Conservation (phyloP, 495 filamentous ascomycete species). For the Talaromyces stipitatus region DNA sequence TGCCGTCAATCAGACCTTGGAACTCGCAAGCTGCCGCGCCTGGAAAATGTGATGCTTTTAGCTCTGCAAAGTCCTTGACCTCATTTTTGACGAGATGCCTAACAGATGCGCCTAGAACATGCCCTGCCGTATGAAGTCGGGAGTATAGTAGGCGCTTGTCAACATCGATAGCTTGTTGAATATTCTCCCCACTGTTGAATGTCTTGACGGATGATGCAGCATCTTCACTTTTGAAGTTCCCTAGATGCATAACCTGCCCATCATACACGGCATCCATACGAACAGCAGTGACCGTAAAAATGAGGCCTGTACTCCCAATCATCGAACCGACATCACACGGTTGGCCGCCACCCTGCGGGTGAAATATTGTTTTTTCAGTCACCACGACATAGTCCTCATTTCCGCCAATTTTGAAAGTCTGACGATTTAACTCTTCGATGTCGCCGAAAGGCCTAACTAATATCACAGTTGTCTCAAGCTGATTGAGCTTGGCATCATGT, state of each 20-base stretch:
- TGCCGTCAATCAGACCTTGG: slow-evolving; percentile 49
- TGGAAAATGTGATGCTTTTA: slow-evolving; percentile 58
- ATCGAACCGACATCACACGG: slow-evolving; percentile 54
- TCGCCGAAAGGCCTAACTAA: slow-evolving; percentile 35
- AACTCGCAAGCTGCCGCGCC: slow-evolving; percentile 54
- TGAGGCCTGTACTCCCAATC: slow-evolving; percentile 13
- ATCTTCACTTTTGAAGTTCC: slow-evolving; percentile 29
- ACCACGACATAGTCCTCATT: slow-evolving; percentile 43
- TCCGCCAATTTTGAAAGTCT: slow-evolving; percentile 40
- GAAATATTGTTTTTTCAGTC: slow-evolving; percentile 58
- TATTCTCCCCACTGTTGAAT: slow-evolving; percentile 27
- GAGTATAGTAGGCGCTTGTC: slow-evolving; percentile 49
- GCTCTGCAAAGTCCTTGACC: slow-evolving; percentile 44
- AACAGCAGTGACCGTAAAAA: slow-evolving; percentile 43
- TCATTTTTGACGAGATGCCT: slow-evolving; percentile 42
- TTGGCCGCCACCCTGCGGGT: slow-evolving; percentile 60
- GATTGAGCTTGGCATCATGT: slow-evolving; percentile 42
- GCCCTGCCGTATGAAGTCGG: slow-evolving; percentile 57
- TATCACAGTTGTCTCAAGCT: slow-evolving; percentile 32
- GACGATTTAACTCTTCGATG: slow-evolving; percentile 36
- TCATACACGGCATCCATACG: slow-evolving; percentile 36
- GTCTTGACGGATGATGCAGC: neutral
- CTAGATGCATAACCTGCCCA: slow-evolving; percentile 51
- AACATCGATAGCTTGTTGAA: slow-evolving; percentile 44
- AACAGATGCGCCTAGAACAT: slow-evolving; percentile 53